These are phyloP conservation scores for Mucor mucedo DNA, from an alignment of 371 early-diverging fungal species.

Conservation along the genomic window DNA sequence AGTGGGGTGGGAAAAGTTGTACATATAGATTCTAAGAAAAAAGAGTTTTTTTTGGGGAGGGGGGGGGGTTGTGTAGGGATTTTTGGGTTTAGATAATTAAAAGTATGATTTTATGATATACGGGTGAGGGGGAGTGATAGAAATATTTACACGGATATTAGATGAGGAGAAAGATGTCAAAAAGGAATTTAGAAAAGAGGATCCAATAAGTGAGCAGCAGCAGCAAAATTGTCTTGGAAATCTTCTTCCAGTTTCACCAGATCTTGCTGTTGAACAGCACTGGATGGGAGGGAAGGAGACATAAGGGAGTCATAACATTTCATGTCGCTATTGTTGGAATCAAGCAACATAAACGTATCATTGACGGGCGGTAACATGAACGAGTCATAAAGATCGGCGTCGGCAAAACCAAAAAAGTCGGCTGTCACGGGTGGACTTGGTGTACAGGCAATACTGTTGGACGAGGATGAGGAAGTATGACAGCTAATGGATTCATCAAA, in stretches of 20 bases:
- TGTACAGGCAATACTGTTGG: slow-evolving; percentile 29
- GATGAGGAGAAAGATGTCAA: background rate
- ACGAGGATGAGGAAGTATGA: slow-evolving; percentile 20
- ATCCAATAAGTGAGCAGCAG: slow-evolving; percentile 29
- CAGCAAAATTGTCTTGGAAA: slow-evolving; percentile 24
- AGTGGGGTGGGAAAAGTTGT: slow-evolving; percentile 2
- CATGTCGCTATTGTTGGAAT: slow-evolving; percentile 22
- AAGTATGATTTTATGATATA: slow-evolving; percentile 3
- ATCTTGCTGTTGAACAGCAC: slow-evolving; percentile 21
- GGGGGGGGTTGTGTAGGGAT: background rate
- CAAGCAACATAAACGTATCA: slow-evolving; percentile 33
- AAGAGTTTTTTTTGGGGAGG: background rate
- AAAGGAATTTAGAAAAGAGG: slow-evolving; percentile 31
- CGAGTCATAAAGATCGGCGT: slow-evolving; percentile 31
- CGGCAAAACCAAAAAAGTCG: slow-evolving; percentile 27
- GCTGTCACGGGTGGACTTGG: slow-evolving; percentile 34
- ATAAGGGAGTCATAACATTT: slow-evolving; percentile 31
- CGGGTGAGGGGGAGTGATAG: slow-evolving; percentile 1
- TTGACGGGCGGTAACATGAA: slow-evolving; percentile 39
- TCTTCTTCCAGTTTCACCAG: slow-evolving; percentile 32
- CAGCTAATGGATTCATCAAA: slow-evolving; percentile 33
- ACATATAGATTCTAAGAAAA: background rate
- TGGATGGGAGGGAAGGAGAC: slow-evolving; percentile 32
- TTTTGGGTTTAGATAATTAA: background rate
- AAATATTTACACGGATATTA: slow-evolving; percentile 7